These are phyloP conservation scores for Epichloe festucae DNA, from an alignment of 2,329 filamentous ascomycete genomes.

Conservation along the genomic window DNA sequence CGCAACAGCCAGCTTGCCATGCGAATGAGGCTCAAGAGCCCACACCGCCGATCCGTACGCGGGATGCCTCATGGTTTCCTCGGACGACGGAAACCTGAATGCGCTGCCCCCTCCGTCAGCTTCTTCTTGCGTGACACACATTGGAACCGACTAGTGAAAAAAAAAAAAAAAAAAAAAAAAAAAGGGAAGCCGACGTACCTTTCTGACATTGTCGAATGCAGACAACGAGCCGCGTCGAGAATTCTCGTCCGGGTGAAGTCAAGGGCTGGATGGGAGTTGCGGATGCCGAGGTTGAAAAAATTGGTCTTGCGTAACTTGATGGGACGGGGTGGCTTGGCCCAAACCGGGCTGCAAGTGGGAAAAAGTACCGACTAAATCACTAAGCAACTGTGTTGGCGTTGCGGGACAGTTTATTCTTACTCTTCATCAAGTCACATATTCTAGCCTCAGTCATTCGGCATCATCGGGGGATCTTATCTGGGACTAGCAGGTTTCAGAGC, in stretches of 20 bases:
- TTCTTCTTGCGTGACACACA: too few species aligned
- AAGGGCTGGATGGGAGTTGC: not conserved
- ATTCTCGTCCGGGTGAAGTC: not conserved
- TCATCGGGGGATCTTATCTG: not conserved
- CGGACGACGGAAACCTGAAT: slow-evolving; percentile 29
- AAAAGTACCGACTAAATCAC: too few species aligned
- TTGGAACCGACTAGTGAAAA: too few species aligned
- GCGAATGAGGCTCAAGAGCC: slow-evolving; percentile 52
- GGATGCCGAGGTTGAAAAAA: not conserved
- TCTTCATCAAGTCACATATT: too few species aligned
- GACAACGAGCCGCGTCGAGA: not conserved
- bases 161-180: too few species aligned
- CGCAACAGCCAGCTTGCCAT: slow-evolving; percentile 52
- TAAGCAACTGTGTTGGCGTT: too few species aligned
- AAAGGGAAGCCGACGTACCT: not conserved
- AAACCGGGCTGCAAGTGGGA: too few species aligned
- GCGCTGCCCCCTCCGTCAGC: not conserved
- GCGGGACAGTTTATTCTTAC: too few species aligned
- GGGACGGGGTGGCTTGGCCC: not conserved
- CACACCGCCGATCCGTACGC: slow-evolving; percentile 55
- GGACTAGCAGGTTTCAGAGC: too few species aligned
- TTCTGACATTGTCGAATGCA: not conserved
- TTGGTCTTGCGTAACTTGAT: too few species aligned
- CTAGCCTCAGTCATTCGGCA: too few species aligned
- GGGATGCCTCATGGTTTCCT: slow-evolving; percentile 49